Conservation (phyloP, 805 yeast genomes). For the Pichia manshurica region DNA sequence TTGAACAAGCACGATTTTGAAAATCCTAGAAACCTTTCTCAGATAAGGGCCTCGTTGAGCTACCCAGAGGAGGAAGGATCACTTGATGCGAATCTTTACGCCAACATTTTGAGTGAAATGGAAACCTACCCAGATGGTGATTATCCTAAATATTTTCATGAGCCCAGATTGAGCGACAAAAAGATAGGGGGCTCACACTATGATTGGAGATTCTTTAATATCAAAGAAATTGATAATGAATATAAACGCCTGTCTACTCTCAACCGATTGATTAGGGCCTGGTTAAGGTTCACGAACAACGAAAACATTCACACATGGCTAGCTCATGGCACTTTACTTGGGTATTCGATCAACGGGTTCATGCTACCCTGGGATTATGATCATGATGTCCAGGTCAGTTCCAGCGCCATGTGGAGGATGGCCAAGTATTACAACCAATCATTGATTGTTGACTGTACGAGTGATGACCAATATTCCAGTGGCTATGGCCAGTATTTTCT, state of each 20-base stretch:
- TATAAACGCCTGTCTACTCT: conserved; percentile 26
- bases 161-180: conserved; percentile 26
- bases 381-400: conserved; percentile 54
- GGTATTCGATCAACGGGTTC: conserved; percentile 56
- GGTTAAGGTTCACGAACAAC: conserved; percentile 44
- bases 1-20: conserved; percentile 3
- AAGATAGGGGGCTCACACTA: conserved; percentile 34
- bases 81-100: conserved; percentile 13
- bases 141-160: conserved; percentile 36
- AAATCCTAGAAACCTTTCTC: neutral
- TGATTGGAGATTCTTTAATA: conserved; percentile 42
- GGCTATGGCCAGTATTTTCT: conserved; percentile 30
- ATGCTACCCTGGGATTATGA: conserved; percentile 57
- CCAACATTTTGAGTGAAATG: conserved; percentile 5
- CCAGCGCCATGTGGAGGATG: conserved; percentile 35
- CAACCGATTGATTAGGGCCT: conserved; percentile 46
- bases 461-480: conserved; percentile 16
- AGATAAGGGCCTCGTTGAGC: neutral
- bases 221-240: conserved; percentile 15
- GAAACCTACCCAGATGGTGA: conserved; percentile 2
- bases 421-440: conserved; percentile 44
- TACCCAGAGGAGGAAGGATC: neutral
- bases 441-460: conserved; percentile 37
- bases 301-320: conserved; percentile 50
- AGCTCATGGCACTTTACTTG: conserved; percentile 56